Evolutionary conservation across 176 grass and related monocot species (phyloP), one percentile per base, ranked within the genome.

Genomic region (Pontederia paniculata): DNA sequence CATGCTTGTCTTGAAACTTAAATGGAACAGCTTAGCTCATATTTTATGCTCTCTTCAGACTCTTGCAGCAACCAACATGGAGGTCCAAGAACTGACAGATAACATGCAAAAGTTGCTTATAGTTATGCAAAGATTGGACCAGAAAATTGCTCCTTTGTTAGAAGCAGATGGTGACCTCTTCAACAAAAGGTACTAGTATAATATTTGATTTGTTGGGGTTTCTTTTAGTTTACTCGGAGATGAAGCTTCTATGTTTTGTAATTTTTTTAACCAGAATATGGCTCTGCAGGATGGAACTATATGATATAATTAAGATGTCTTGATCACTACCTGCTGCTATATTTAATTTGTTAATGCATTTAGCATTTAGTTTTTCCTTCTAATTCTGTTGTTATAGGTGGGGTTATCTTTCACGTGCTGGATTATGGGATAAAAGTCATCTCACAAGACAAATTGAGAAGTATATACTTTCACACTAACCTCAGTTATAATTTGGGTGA

Each of bases 351-450:
- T 5, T 37, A 37, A 6, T 6, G 7, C 28, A 37, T 37, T 37
- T 37, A 37, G 28, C 28, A 6, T 37, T 37, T 37, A 37, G 28
- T 37, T 37, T 37, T 5, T 37, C 7, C 28, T 37, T 21, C 49
- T 20, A 20, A 17, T 66, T 45, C 74, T 69, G 68, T 14, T 21
- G 78, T 52, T 79, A 62, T 60, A 96, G 90, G 75, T 96, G 90
- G 90, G 90, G 90, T 65, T 96, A 88, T 82, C 62, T 96, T 21
- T 96, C 85, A 55, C 85, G 90, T 75, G 76, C 90, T 63, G 90
- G 90, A 55, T 74, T 96, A 47, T 96, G 90, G 90, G 90, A 96
- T 75, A 96, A 96, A 74, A 89, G 90, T 70, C 90, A 96, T 58
- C 74, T 96, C 48, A 86, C 81, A 60, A 89, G 79, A 65, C 90